phyloP scores from a whole-genome alignment of 345 rosid genomes.

The Gossypium mustelinum region DNA sequence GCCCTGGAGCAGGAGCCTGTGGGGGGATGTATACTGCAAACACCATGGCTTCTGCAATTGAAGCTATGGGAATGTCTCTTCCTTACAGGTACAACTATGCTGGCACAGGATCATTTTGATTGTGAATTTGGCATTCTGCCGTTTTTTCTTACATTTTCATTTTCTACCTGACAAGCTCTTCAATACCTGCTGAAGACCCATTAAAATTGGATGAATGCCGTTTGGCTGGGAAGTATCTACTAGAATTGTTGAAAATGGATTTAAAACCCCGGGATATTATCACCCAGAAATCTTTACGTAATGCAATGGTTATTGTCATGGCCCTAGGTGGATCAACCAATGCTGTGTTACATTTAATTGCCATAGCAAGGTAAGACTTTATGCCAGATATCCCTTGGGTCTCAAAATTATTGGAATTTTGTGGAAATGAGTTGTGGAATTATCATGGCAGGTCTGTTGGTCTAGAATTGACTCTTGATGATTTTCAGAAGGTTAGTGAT shows the following conservation, averaged over 20 bases:
- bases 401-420: slow-evolving; percentile 8
- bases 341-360: slow-evolving; percentile 94
- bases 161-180: slow-evolving; percentile 56
- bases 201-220: slow-evolving; percentile 91
- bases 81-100: slow-evolving; percentile 70
- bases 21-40: slow-evolving; percentile 99
- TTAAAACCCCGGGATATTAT: slow-evolving; percentile 91
- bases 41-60: slow-evolving; percentile 99
- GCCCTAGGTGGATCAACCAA: slow-evolving; percentile 98
- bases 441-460: slow-evolving; percentile 83
- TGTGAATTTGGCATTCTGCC: neutral
- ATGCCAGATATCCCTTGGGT: neutral
- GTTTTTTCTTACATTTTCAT: slow-evolving; percentile 7
- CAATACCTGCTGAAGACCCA: slow-evolving; percentile 93
- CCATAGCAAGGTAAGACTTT: slow-evolving; percentile 76
- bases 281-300: slow-evolving; percentile 68
- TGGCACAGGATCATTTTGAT: slow-evolving; percentile 4
- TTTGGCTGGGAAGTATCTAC: slow-evolving; percentile 86
- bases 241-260: slow-evolving; percentile 83
- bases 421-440: slow-evolving; percentile 20
- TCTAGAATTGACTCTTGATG: slow-evolving; percentile 78
- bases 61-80: slow-evolving; percentile 99
- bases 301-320: slow-evolving; percentile 97
- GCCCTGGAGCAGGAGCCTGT: slow-evolving; percentile 99
- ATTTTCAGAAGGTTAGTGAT: slow-evolving; percentile 94